Evolutionary conservation across 805 yeast genomes (phyloP), one percentile per base, ranked within the genome.

Genomic region (Pichia heedii): DNA sequence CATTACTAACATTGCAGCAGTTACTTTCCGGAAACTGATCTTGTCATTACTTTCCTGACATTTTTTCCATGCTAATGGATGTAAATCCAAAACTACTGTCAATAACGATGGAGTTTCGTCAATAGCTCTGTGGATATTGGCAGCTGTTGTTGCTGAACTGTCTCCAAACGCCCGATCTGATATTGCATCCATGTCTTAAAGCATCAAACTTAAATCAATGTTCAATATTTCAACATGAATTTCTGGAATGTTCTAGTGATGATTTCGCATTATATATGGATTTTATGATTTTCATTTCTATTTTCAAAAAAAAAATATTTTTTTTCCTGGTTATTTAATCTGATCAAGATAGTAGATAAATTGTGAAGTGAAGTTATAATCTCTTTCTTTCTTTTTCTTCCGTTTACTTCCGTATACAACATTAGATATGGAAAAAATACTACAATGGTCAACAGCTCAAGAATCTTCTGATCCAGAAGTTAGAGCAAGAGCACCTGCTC

Each of bases 401-500:
- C n/a, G n/a, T n/a, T n/a, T n/a, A n/a, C n/a, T n/a, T n/a, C n/a
- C n/a, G n/a, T n/a, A n/a, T n/a, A 26, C 22, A 37, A 5, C 19
- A 4, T 16, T 6, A 7, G 57, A 32, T 15, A 90, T 90, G 97
- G 97, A 90, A 48, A 89, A 89, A 62, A 63, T 90, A 48, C 63
- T 90, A 50, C 85, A 88, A 53, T 90, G 98, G 98, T 88, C 97
- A 5, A 72, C 85, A 39, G 84, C 89, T 35, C 77, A 83, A 58
- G 73, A 87, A 46, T 71, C 81, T 9, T 81, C 80, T 12, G 90
- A 84, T 52, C 71, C 81, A 44, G 85, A 77, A 42, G 83, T 87
- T 1, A 71, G 72, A 41, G 73, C 65, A 4, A 74, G 69, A 48
- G 75, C 75, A 5, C 88, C 89, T 1, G 66, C 70, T 10, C 87